Evolutionary conservation across 2,329 filamentous ascomycete genomes (phyloP).

Genomic region (Reticulascus tulasneorum): DNA sequence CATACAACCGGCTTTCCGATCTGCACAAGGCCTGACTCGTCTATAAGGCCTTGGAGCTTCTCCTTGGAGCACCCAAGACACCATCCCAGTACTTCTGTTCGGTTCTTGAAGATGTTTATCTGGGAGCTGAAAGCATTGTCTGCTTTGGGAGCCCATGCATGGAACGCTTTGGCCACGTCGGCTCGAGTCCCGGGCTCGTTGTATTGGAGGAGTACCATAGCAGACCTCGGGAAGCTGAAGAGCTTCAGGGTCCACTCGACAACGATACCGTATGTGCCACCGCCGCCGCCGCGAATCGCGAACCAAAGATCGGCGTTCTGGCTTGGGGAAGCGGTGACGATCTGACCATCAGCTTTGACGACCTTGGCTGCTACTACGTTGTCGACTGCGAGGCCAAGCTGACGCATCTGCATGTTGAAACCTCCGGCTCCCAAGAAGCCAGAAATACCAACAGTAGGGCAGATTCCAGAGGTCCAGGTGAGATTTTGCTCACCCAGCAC

Average conservation of each 20-base stretch:
- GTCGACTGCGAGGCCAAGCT: conserved; percentile 23
- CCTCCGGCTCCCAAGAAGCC: conserved; percentile 25
- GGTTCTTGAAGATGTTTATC: conserved; percentile 8
- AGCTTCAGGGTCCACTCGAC: conserved; percentile 17
- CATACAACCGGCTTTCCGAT: conserved; percentile 9
- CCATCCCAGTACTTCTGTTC: conserved; percentile 9
- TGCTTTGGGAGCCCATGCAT: conserved; percentile 12
- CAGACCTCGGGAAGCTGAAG: conserved; percentile 10
- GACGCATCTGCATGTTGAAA: conserved; percentile 25
- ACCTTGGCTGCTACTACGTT: conserved; percentile 23
- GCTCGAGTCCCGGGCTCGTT: conserved; percentile 2
- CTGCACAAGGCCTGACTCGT: conserved; percentile 6
- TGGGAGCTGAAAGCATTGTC: conserved; percentile 5
- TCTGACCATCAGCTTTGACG: conserved; percentile 22
- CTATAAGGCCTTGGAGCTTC: conserved; percentile 4
- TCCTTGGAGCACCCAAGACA: conserved; percentile 3
- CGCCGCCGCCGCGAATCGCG: conserved; percentile 23
- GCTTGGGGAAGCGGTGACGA: conserved; percentile 17
- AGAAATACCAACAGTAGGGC: conserved; percentile 21
- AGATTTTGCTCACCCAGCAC: conserved; percentile 7
- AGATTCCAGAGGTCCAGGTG: conserved; percentile 13
- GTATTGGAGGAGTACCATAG: conserved; percentile 14
- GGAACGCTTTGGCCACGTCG: conserved; percentile 9
- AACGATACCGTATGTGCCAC: conserved; percentile 27
- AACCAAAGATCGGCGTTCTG: conserved; percentile 24